phyloP scores from a whole-genome alignment of 768 basidiomycete species.

The Calvatia gigantea region DNA sequence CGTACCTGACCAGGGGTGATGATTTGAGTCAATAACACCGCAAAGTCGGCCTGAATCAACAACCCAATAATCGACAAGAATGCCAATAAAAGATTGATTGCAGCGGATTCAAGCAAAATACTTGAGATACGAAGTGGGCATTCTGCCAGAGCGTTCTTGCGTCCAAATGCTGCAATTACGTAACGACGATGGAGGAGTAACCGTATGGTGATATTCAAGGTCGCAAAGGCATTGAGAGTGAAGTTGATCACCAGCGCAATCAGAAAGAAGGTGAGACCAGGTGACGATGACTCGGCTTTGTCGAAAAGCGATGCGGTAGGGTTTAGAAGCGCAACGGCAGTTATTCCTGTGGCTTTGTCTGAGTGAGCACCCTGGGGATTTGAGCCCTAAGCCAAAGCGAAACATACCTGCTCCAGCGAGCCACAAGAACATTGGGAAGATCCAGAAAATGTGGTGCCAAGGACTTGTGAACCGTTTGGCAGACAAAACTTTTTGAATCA shows the following conservation, averaged over 20 bases:
- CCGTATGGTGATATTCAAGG: background rate
- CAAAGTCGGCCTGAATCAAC: no score
- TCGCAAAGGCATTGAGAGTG: background rate
- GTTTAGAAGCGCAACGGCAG: background rate
- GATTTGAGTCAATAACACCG: no score
- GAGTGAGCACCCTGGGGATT: background rate
- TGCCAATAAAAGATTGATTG: no score
- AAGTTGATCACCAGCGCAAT: background rate
- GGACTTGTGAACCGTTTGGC: background rate
- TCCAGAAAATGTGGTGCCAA: background rate
- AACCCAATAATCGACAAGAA: no score
- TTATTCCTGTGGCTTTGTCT: background rate
- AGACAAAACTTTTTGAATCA: background rate
- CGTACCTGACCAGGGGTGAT: background rate
- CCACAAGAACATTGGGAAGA: background rate
- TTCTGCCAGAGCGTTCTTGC: background rate
- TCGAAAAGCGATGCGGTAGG: background rate
- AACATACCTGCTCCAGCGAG: background rate
- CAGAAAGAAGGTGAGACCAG: background rate
- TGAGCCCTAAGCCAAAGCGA: background rate
- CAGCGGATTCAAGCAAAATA: background rate
- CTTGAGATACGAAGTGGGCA: background rate
- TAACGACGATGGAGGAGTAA: background rate
- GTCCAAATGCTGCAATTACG: background rate
- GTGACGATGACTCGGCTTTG: background rate